Evolutionary conservation across 345 rosid species (phyloP), one percentile per base, ranked within the genome.

Genomic region (Rubroshorea leprosula): DNA sequence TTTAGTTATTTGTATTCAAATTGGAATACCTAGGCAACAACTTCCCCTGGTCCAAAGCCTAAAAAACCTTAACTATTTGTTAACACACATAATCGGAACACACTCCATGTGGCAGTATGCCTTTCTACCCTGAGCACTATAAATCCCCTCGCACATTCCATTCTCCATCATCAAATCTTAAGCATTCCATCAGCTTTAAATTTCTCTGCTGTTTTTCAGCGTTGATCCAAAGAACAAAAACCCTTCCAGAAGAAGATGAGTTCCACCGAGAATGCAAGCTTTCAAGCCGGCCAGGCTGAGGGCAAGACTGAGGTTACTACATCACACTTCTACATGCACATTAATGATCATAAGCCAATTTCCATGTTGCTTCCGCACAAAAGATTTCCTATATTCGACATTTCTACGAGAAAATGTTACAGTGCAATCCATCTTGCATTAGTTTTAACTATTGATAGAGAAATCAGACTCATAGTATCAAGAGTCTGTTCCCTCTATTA

Each of bases 231-330:
- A 38, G 20, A 22, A 9, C 54, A 15, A 38, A 47, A 43, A 9
- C 22, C 23, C 16, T 27, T n/a, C n/a, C n/a, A n/a, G n/a, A 23
- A 17, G 2, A 23, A 21, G 27, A 54, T 63, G 67, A 49, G 52
- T 50, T 58, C 57, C 49, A 55, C 64, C 5, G 57, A 48, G 59
- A 17, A 48, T 18, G 0, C 41, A 27, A 59, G 65, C 54, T 66
- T 45, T 69, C 78, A 70, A 26, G 75, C 64, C 45, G 71, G 60
- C 10, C 57, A 76, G 57, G 51, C 74, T 20, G 57, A 51, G 63
- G 77, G 66, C 60, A 77, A 66, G 50, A 53, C 68, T 57, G 61
- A 73, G 81, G 78, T 67, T 39, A 49, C 14, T n/a, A n/a, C n/a
- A n/a, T n/a, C n/a, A n/a, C n/a, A n/a, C n/a, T n/a, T n/a, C n/a